Conservation (phyloP, 352 stramenopile species). For the Phytophthora syringae region DNA sequence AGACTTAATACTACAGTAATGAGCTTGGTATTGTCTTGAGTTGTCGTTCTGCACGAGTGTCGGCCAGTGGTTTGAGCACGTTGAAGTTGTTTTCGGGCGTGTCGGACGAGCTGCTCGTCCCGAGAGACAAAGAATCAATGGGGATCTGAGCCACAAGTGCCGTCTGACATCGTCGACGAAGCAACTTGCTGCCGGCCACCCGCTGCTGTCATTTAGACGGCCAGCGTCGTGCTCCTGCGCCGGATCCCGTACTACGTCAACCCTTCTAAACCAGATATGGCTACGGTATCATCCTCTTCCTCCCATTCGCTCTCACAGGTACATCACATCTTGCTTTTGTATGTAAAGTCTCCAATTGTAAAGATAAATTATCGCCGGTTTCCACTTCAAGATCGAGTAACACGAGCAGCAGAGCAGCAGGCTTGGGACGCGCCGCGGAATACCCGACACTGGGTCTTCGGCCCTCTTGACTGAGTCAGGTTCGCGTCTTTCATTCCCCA, state of each 20-base stretch:
- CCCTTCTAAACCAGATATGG: constrained; percentile 4
- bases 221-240: constrained; percentile 9
- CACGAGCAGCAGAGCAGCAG: neutral
- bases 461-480: constrained; percentile 12
- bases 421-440: constrained; percentile 31
- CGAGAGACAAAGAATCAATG: constrained; percentile 26
- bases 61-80: constrained; percentile 13
- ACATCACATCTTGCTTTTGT: neutral
- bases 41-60: neutral
- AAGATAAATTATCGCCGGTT: neutral
- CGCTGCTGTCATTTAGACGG: constrained; percentile 2
- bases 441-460: constrained; percentile 9
- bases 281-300: constrained; percentile 5
- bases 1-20: constrained; percentile 26
- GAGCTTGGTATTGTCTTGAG: constrained; percentile 12
- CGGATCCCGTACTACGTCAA: constrained; percentile 5
- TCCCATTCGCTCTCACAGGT: neutral
- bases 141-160: neutral
- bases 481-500: constrained; percentile 28
- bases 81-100: constrained; percentile 19
- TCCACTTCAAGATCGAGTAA: constrained; percentile 15
- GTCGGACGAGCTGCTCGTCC: constrained; percentile 4
- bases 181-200: constrained; percentile 5
- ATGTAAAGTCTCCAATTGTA: neutral
- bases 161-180: neutral